Evolutionary conservation across 1,284 basidiomycete genomes (phyloP), one percentile per base, ranked within the genome.

Genomic region (Stygiomarasmius scandens): DNA sequence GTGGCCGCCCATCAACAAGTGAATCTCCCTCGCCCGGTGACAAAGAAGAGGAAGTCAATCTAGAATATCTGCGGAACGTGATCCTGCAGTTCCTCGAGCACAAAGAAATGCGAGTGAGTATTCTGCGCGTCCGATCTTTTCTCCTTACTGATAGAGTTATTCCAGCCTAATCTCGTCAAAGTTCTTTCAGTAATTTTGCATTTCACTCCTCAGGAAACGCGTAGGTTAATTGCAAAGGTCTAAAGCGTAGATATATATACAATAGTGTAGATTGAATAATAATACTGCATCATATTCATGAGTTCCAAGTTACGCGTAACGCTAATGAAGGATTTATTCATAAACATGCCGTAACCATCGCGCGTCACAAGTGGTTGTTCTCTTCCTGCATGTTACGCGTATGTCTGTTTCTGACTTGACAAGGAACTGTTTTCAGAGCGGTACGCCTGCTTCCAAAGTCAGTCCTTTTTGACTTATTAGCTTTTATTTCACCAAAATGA

Each of bases 51-150:
- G 94, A 96, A 61, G 83, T 98, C 58, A 98, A 96, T 68, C 78
- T 96, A n/a, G 95, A 98, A 74, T 98, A 98, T 73, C 75, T 98
- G 36, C 82, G 95, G 59, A 98, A 97, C 72, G 92, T 97, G 32
- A 93, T 97, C 53, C 70, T 98, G 45, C 95, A 97, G 70, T 98
- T 98, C 76, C 74, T 95, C 52, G 92, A 95, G 69, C 87, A 93
- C 73, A 92, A 91, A 67, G 90, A 94, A 69, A 93, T 93, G 92
- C 69, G 70, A 64, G 71, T 74, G 61, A 58, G 74, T 61, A 27
- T 43, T 16, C 32, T 46, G 23, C 20, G 45, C 24, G 22, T 10
- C 22, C 27, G 52, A 47, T 36, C 41, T 58, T 58, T 36, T n/a
- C n/a, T n/a, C n/a, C 60, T 56, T 46, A 50, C 48, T 48, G 9